Base-by-base conservation (phyloP, 352 stramenopile species). In the Phytophthora pisi region DNA sequence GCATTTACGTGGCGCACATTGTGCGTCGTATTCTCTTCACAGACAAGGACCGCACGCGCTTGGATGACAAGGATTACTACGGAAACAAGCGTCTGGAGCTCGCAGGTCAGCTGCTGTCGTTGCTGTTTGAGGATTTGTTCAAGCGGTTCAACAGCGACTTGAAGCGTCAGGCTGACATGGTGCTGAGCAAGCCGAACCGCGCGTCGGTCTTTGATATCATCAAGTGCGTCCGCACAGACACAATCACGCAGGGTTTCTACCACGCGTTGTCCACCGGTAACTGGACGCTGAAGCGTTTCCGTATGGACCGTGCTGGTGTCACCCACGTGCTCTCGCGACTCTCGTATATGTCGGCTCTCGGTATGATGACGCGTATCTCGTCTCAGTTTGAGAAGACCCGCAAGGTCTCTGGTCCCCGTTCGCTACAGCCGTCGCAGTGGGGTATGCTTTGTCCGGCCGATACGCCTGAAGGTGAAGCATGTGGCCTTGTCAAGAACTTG, bases 51-150 rank as follows among this genome's bases (percentile, higher is more conserved):
- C 81, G 95, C 56, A 94, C 86, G 60, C 86, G 84, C 7, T 78
- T 99, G 52, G 97, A 99, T 74, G 97, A 99, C 79, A 99, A 99
- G 77, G 98, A 99, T 80, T 99, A 99, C 80, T 99, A 99, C 70
- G 98, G 98, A 23, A 99, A 99, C 81, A 99, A 99, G 80, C 90
- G 98, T 54, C 78, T 99, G n/a, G 98, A 99, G 74, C 84, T 99
- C 23, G 97, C 97, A 9, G 98, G 98, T 24, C 98, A 99, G 80
- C 78, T 99, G 50, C 85, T 99, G 16, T 98, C 93, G 30, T 78
- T 99, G 43, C 83, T 99, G 13, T 99, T 99, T 84, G 98, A 99
- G 78, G 97, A 99, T 82, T 56, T 98, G 15, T 99, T 98, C 80
- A 99, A 99, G 82, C 88, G 97, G 26, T 99, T 99, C 79, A 99